Percentiles rank a stretch among this genome's conserved stretches.
These are phyloP conservation scores for Starmerella kuoi DNA, from an alignment of 805 yeast genomes.

Conservation along the genomic window DNA sequence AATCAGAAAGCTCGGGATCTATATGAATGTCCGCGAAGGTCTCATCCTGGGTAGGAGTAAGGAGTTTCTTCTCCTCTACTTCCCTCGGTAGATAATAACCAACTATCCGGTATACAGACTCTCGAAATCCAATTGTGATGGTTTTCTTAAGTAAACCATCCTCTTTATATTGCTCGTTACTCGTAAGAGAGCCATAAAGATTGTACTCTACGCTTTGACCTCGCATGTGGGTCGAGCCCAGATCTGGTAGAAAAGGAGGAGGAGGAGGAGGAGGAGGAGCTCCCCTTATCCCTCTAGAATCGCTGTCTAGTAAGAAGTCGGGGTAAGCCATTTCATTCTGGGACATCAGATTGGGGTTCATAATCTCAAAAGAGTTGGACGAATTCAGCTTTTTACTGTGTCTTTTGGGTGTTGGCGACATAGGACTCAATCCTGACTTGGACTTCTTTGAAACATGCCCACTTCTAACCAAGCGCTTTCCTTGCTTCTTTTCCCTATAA, in stretches of 20 bases:
- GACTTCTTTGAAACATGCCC: constrained; percentile 11
- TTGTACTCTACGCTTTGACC: constrained; percentile 12
- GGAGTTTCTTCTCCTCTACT: constrained; percentile 45
- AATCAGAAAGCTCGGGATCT: neutral
- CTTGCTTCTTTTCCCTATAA: constrained; percentile 53
- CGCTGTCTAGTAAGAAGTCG: neutral
- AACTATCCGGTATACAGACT: constrained; percentile 44
- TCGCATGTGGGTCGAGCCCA: neutral
- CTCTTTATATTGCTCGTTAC: constrained; percentile 52
- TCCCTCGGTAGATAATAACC: constrained; percentile 71
- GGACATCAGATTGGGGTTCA: neutral
- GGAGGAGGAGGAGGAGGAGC: neutral
- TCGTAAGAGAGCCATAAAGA: constrained; percentile 45
- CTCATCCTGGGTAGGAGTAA: constrained; percentile 45
- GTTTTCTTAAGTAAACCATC: constrained; percentile 77
- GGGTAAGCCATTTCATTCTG: neutral
- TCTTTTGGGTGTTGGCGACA: neutral
- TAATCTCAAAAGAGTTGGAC: neutral
- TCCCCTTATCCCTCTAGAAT: neutral
- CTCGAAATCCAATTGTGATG: constrained; percentile 36
- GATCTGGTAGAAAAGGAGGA: neutral
- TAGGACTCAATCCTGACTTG: constrained; percentile 4
- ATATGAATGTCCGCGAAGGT: constrained; percentile 38
- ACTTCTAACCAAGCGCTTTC: constrained; percentile 27
- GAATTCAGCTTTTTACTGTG: neutral